phyloP scores from a whole-genome alignment of 2,329 filamentous ascomycete species.

The Cryphonectria nitschkei region DNA sequence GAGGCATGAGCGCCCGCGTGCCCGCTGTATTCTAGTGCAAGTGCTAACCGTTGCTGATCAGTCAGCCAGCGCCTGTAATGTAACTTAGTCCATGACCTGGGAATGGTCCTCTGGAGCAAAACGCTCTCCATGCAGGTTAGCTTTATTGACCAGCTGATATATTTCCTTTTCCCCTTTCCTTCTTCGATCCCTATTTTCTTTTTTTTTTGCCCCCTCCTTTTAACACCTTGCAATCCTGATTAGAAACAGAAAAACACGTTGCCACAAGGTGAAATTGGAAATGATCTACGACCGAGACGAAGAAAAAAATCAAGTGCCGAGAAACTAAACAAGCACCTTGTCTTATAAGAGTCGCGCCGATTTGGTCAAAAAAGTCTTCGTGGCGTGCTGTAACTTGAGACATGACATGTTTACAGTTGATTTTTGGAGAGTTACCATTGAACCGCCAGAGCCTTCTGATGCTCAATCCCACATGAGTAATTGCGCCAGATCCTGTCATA shows the following conservation, averaged over 20 bases:
- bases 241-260: neutral
- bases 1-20: neutral
- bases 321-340: neutral
- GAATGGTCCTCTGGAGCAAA: neutral
- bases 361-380: neutral
- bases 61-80: conserved; percentile 4
- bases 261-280: neutral
- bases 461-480: neutral
- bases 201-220: neutral
- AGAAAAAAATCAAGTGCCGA: neutral
- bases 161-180: neutral
- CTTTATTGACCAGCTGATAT: neutral
- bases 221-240: no score
- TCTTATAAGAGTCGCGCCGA: neutral
- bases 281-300: neutral
- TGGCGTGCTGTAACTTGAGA: neutral
- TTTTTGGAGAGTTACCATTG: neutral
- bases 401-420: neutral
- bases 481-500: neutral
- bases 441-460: neutral
- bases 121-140: neutral
- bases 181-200: neutral
- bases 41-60: conserved; percentile 5
- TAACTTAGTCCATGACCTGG: neutral
- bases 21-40: conserved; percentile 1